Conservation (phyloP, 768 basidiomycete genomes). For the Tylopilus vinaceipallidus region DNA sequence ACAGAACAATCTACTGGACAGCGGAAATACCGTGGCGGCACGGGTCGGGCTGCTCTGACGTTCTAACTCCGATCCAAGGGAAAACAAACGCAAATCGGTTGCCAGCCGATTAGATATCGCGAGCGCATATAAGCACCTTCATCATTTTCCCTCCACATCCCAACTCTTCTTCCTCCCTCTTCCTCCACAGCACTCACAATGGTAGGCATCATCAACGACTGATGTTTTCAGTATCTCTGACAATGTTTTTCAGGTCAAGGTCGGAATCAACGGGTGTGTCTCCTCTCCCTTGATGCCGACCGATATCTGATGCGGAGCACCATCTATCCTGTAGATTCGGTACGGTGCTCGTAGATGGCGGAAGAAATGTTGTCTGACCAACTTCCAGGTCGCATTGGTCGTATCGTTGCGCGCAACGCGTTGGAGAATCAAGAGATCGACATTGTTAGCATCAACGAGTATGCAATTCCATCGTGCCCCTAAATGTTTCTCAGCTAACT, state of each 20-base stretch:
- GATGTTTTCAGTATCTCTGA: conserved; percentile 1
- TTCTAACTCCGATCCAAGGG: conserved; percentile 30
- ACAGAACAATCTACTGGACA: too few relatives aligned
- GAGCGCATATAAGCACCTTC: conserved; percentile 27
- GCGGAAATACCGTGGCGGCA: conserved; percentile 8
- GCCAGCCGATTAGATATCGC: conserved; percentile 23
- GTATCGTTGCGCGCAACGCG: conserved; percentile 96
- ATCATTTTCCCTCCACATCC: neutral
- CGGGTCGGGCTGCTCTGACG: conserved; percentile 13
- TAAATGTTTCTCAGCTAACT: conserved; percentile 4
- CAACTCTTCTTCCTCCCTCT: conserved; percentile 4
- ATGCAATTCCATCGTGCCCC: conserved; percentile 30
- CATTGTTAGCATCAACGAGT: conserved; percentile 97
- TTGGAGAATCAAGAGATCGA: conserved; percentile 69
- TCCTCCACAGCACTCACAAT: conserved; percentile 18
- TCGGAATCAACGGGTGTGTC: conserved; percentile 93
- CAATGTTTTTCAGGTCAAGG: conserved; percentile 54
- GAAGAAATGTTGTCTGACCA: conserved; percentile 6
- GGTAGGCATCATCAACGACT: conserved; percentile 16
- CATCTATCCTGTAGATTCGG: conserved; percentile 58
- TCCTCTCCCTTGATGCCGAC: conserved; percentile 1
- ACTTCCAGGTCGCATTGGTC: conserved; percentile 90
- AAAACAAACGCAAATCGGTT: conserved; percentile 24
- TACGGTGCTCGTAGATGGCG: conserved; percentile 36
- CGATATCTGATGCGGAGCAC: too few relatives aligned